Base-by-base conservation (phyloP, 768 basidiomycete species). In the Mycena crocata region DNA sequence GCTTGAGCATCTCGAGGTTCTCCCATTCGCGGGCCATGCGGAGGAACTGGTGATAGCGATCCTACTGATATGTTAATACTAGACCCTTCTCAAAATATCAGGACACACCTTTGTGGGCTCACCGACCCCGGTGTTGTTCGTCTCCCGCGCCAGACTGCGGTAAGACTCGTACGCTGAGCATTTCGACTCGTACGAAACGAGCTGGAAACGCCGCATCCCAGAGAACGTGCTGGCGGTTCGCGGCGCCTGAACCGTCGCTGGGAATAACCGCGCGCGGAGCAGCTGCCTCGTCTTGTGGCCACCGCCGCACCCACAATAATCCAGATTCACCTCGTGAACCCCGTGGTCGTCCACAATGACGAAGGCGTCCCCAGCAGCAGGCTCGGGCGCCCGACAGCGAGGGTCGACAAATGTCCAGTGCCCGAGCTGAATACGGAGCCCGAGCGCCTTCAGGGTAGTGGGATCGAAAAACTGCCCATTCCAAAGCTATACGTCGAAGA, bases 101-200 rank as follows among this genome's bases (percentile, higher is more conserved):
- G 9, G 21, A 23, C 3, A 8, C 21, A 13, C 10, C 21, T 34
- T 34, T n/a, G n/a, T n/a, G n/a, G n/a, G n/a, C n/a, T n/a, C n/a
- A n/a, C n/a, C n/a, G n/a, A 34, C 21, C 2, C 32, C 32, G 2
- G 32, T 34, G 32, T 72, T 73, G 32, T 74, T 71, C 0, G 70
- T 72, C 28, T 57, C 40, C 23, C 67, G 55, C 2, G 64, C 68
- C 42, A 74, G 44, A 2, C 55, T 28, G 7, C 69, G 21, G 57
- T 73, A 76, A 54, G 68, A 74, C n/a, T 76, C 73, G 26, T 49
- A 70, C 3, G 42, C 32, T 15, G 45, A 26, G 51, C 66, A 58
- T 48, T 67, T 72, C 5, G 68, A 52, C 24, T 68, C 64, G 35
- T 66, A 70, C 0, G 66, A 57, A 17, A 59, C 44, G 9, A 70